Base-by-base conservation (phyloP, 2,329 filamentous ascomycete species). In the Mycosphaerella sp. region DNA sequence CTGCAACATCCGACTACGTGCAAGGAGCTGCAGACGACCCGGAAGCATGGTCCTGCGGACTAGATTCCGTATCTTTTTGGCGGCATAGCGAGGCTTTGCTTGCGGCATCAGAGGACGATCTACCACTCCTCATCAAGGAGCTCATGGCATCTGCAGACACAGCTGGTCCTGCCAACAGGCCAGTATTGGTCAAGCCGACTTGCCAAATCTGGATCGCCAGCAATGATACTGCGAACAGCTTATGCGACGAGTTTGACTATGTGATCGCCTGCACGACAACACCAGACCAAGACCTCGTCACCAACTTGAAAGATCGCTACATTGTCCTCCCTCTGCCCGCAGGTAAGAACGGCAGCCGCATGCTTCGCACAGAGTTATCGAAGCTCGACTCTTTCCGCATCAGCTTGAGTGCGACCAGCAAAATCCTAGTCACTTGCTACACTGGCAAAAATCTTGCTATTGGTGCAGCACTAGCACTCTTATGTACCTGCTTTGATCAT, bases 11-110 rank as follows among this genome's bases (percentile, higher is more conserved):
- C 2, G 84, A 84, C 5, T 98, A 98, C 67, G 86, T 98, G 55
- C 93, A 97, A 72, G 93, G 93, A 48, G 92, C 92, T 0, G 93
- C 87, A 2, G 93, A 98, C 70, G 93, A 98, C 69, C 89, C 87
- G 10, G 93, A 98, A 75, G 89, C 88, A 62, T 98, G 93, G 93
- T 86, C 90, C 1, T 74, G 80, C 26, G 89, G 89, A 0, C 78
- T 97, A 12, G 93, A 87, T 0, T 82, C 92, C 0, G 69, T 74
- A 0, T 59, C 92, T 0, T 98, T 95, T 72, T 98, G 93, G 93
- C 71, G 70, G 2, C 76, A 95, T 62, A 75, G 74, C 41, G 74
- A 80, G 0, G 39, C 66, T 5, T 74, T 97, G 9, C 73, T 95
- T 17, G 69, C 69, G 0, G 79, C 84, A 0, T 65, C 79, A 0